phyloP scores from a whole-genome alignment of 169 alveolate species.

The Plasmodium fragile region DNA sequence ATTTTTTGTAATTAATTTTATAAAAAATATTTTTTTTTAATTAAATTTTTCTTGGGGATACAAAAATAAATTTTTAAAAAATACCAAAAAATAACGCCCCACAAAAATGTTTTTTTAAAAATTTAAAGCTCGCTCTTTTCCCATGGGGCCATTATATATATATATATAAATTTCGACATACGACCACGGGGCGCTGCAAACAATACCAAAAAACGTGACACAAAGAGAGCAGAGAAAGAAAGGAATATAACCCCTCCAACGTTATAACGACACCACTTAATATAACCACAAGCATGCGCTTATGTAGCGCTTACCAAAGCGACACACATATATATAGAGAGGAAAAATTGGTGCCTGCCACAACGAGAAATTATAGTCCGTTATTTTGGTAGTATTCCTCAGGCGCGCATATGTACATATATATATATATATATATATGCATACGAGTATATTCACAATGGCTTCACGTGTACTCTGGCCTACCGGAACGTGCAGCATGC shows the following conservation, averaged over 20 bases:
- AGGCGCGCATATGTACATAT: neutral
- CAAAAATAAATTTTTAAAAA: neutral
- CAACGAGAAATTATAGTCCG: neutral
- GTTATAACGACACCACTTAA: neutral
- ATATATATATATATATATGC: no score
- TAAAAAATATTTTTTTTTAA: neutral
- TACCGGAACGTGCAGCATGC: neutral
- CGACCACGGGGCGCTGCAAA: neutral
- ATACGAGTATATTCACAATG: neutral
- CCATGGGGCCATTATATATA: constrained; percentile 5
- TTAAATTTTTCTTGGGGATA: neutral
- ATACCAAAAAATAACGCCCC: neutral
- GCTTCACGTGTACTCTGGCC: neutral
- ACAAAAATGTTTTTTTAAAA: neutral
- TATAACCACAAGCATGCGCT: neutral
- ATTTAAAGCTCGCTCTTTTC: neutral
- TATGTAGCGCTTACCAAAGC: neutral
- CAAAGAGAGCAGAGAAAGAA: neutral
- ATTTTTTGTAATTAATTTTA: neutral
- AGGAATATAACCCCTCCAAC: neutral
- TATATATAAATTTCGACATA: neutral
- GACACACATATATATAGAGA: neutral
- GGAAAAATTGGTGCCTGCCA: neutral
- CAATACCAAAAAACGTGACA: neutral
- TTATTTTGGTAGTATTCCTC: neutral